These are phyloP conservation scores for Exophiala sp. DNA, from an alignment of 2,329 filamentous ascomycete genomes.

Conservation along the genomic window DNA sequence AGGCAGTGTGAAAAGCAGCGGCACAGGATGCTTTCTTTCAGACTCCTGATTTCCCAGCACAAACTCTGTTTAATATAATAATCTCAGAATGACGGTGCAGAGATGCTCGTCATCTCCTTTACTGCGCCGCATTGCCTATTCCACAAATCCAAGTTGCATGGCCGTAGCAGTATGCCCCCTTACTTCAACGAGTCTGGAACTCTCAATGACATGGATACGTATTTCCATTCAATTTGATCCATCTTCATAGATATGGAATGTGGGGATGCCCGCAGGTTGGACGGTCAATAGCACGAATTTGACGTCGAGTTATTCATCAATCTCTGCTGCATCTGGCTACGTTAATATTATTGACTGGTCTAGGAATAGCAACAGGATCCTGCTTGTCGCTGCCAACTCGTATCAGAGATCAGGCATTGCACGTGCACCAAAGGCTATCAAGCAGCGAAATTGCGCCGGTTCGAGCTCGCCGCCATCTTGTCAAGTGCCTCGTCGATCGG, in stretches of 20 bases:
- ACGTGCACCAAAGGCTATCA: conserved; percentile 12
- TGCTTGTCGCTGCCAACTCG: conserved; percentile 2
- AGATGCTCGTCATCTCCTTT: background rate
- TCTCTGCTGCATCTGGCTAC: conserved; percentile 4
- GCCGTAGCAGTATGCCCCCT: background rate
- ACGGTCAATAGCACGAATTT: conserved; percentile 6
- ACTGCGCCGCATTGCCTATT: background rate
- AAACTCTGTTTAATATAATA: conserved; percentile 11
- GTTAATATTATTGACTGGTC: background rate
- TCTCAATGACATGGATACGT: background rate
- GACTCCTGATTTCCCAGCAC: conserved; percentile 13
- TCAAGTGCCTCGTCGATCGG: background rate
- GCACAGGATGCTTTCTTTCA: too few relatives aligned
- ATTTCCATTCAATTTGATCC: background rate
- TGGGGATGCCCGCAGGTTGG: conserved; percentile 9
- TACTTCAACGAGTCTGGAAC: background rate
- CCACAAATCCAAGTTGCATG: background rate
- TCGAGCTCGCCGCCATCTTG: conserved; percentile 6
- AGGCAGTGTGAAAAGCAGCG: too few relatives aligned
- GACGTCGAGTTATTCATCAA: conserved; percentile 9
- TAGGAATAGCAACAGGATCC: conserved; percentile 12
- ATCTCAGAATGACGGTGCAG: background rate
- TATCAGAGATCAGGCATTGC: conserved; percentile 1
- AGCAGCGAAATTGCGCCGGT: conserved; percentile 18
- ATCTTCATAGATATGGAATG: conserved; percentile 6